Base-by-base conservation (phyloP, 352 stramenopile genomes). In the Phytophthora cryptogea region DNA sequence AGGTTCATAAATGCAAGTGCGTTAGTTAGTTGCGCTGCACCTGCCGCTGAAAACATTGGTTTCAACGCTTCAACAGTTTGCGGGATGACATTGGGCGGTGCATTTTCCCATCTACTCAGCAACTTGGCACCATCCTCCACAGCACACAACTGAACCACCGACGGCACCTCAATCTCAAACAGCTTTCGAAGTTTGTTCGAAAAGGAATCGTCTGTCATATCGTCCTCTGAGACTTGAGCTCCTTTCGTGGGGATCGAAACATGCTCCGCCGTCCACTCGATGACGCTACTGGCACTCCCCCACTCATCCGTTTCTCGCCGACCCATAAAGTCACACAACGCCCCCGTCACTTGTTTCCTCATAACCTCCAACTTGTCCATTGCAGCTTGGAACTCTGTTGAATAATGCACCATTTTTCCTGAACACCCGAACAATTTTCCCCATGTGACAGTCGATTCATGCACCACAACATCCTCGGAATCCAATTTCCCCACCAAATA, bases 221-320 rank as follows among this genome's bases (percentile, higher is more conserved):
- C 40, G 8, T 30, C 16, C 4, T 37, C 30, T 20, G 27, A 2
- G 8, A 23, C 20, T 54, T 53, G 55, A 8, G 37, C 43, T 10
- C 55, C 55, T 57, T 37, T 57, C 17, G 55, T 63, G 10, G 55
- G 55, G 3, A 63, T 33, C 13, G 47, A 39, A 23, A 57, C 45
- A 28, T 63, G 55, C 13, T 63, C 55, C 13, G 55, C 45, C 8
- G 46, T 50, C 55, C 55, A 63, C 45, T 63, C 55, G 14, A 63
- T 50, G 13, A 42, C 39, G 16, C 33, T 45, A 8, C 17, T 49
- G 2, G 35, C 26, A 8, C 51, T 10, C 2, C 36, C 9, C 55
- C 55, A 63, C 37, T 63, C 46, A 28, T n/a, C 37, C 20, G 14
- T 44, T 23, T 5, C 30, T 26, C 54, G 26, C 6, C 14, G 31